These are phyloP conservation scores for Eutrema yunnanense DNA, from an alignment of 345 rosid species.

Conservation along the genomic window DNA sequence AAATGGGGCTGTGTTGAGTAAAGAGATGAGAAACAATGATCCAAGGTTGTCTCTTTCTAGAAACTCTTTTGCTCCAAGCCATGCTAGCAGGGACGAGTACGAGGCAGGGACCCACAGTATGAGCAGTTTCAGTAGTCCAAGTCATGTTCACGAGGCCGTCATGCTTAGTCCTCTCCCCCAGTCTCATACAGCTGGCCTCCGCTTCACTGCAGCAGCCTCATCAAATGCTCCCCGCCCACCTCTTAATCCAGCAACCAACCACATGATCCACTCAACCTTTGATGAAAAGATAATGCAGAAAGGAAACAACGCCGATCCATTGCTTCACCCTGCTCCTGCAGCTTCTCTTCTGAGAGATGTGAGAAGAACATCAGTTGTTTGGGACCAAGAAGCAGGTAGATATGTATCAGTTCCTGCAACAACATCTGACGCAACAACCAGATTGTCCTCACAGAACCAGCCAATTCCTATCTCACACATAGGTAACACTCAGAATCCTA, in stretches of 20 bases:
- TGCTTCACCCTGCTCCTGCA: constrained; percentile 62
- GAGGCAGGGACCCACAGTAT: constrained; percentile 78
- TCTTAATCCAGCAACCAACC: constrained; percentile 40
- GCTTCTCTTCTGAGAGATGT: constrained; percentile 84
- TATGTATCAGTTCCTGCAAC: constrained; percentile 75
- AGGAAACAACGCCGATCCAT: constrained; percentile 50
- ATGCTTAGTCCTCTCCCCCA: constrained; percentile 86
- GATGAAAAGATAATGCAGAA: constrained; percentile 58
- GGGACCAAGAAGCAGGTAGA: constrained; percentile 96
- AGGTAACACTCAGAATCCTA: constrained; percentile 35
- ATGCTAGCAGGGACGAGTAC: constrained; percentile 83
- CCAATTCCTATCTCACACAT: constrained; percentile 33
- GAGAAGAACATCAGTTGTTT: constrained; percentile 81
- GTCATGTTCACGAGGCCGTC: constrained; percentile 70
- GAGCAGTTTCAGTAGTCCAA: constrained; percentile 94
- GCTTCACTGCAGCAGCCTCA: constrained; percentile 25
- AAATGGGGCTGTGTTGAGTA: constrained; percentile 37
- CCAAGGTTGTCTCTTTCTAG: constrained; percentile 39
- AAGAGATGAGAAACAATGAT: constrained; percentile 50
- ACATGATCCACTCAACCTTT: constrained; percentile 34
- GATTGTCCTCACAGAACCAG: constrained; percentile 38
- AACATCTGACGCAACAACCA: constrained; percentile 59
- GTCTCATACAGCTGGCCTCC: constrained; percentile 40
- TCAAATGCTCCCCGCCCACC: constrained; percentile 35
- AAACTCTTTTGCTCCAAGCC: constrained; percentile 78